These are phyloP conservation scores for Discostella stelligeroides DNA, from an alignment of 108 stramenopile genomes.

Conservation along the genomic window DNA sequence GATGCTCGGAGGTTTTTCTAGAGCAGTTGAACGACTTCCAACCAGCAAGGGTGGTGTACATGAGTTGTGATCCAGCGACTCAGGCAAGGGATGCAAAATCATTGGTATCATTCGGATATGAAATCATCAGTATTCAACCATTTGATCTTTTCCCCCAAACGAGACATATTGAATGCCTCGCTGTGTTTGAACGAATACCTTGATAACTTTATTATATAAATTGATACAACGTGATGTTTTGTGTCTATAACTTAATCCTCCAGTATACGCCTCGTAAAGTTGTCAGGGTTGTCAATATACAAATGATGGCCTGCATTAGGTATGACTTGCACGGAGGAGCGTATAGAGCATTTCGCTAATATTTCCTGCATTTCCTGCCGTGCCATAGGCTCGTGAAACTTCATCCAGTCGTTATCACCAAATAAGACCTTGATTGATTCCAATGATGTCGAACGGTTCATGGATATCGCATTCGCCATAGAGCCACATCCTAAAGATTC, in stretches of 20 bases:
- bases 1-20: conserved; percentile 90
- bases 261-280: conserved; percentile 41
- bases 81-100: conserved; percentile 94
- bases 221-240: neutral
- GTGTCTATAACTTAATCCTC: conserved; percentile 3
- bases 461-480: conserved; percentile 23
- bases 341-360: conserved; percentile 15
- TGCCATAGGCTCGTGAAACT: conserved; percentile 41
- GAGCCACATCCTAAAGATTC: conserved; percentile 46
- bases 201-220: neutral
- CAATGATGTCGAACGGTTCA: conserved; percentile 7
- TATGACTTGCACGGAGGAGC: conserved; percentile 36
- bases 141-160: conserved; percentile 98
- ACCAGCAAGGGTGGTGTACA: conserved; percentile 93
- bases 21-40: conserved; percentile 85
- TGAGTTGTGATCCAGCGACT: conserved; percentile 95
- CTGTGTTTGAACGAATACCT: conserved; percentile 79
- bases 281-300: conserved; percentile 50
- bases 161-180: conserved; percentile 96
- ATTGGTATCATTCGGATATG: conserved; percentile 81
- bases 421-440: conserved; percentile 47
- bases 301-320: conserved; percentile 56
- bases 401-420: conserved; percentile 61
- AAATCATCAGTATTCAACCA: conserved; percentile 81
- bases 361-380: conserved; percentile 37